A percentile compares a stretch with the other conserved stretches of the same genome.
Evolutionary conservation across 768 basidiomycete genomes (phyloP).

Genomic region (Fomitopsis serialis): DNA sequence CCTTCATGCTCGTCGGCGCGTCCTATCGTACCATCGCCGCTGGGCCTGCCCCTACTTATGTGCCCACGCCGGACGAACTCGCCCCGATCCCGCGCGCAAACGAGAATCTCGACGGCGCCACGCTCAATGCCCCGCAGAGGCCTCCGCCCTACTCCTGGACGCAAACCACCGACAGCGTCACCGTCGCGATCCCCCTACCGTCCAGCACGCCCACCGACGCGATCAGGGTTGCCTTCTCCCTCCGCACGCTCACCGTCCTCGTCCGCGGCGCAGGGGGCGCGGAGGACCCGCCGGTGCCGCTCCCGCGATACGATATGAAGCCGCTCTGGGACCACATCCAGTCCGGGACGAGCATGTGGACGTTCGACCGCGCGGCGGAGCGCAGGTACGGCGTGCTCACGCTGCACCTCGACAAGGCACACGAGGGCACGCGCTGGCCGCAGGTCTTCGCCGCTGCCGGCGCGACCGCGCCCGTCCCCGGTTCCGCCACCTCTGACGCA

Average conservation of each 20-base stretch:
- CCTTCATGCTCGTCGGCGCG: slow-evolving; percentile 56
- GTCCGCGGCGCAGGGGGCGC: slow-evolving; percentile 35
- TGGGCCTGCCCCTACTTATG: slow-evolving; percentile 33
- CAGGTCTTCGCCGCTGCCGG: slow-evolving; percentile 68
- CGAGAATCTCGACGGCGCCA: slow-evolving; percentile 44
- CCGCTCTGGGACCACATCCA: slow-evolving; percentile 78
- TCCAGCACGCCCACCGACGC: slow-evolving; percentile 53
- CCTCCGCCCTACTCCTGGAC: slow-evolving; percentile 92
- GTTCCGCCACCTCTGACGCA: slow-evolving; percentile 11
- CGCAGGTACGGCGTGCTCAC: slow-evolving; percentile 66
- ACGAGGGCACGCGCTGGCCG: slow-evolving; percentile 82
- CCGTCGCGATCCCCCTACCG: slow-evolving; percentile 80
- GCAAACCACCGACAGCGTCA: slow-evolving; percentile 79
- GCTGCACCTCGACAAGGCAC: slow-evolving; percentile 81
- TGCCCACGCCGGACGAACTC: slow-evolving; percentile 61
- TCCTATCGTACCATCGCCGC: slow-evolving; percentile 41
- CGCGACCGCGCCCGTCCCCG: slow-evolving; percentile 12
- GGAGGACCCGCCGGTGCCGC: slow-evolving; percentile 22
- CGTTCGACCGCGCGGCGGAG: slow-evolving; percentile 79
- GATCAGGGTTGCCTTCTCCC: slow-evolving; percentile 65
- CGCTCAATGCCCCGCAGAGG: slow-evolving; percentile 29
- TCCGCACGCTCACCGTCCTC: slow-evolving; percentile 60
- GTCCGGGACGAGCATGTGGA: slow-evolving; percentile 84
- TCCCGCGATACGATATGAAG: slow-evolving; percentile 58
- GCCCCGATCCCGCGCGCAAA: slow-evolving; percentile 61